Evolutionary conservation across 305 asterid genomes (phyloP).

Genomic region (Ilex paraguariensis): DNA sequence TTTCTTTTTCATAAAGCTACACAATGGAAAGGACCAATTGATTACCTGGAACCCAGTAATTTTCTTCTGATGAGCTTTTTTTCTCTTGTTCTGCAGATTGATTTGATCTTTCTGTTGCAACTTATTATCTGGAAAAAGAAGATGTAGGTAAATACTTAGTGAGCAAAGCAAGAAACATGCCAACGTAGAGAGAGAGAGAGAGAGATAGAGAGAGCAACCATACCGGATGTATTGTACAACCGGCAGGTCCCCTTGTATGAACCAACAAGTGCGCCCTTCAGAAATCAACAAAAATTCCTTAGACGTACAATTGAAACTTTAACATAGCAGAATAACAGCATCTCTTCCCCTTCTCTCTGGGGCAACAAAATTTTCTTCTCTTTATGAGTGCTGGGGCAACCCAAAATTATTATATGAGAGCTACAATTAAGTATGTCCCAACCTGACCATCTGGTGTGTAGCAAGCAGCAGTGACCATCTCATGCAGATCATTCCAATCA

Average conservation of each 20-base stretch:
- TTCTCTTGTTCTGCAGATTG: slow-evolving; percentile 84
- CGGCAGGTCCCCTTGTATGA: slow-evolving; percentile 96
- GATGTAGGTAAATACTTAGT: too few species aligned
- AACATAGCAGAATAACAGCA: too few species aligned
- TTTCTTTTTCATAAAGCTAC: background rate
- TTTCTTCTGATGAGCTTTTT: slow-evolving; percentile 90
- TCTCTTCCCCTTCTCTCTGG: too few species aligned
- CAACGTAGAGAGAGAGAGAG: background rate
- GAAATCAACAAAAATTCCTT: slow-evolving; percentile 16
- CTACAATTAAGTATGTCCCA: slow-evolving; percentile 8
- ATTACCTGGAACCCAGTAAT: slow-evolving; percentile 95
- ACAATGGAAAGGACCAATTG: background rate
- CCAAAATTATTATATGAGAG: too few species aligned
- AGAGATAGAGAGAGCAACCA: slow-evolving; percentile 9
- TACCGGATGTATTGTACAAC: slow-evolving; percentile 78
- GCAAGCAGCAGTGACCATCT: slow-evolving; percentile 99
- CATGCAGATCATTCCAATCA: slow-evolving; percentile 96
- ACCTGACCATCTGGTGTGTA: slow-evolving; percentile 99
- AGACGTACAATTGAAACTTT: slow-evolving; percentile 4
- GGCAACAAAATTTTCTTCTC: too few species aligned
- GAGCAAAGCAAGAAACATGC: background rate
- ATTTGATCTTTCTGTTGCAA: slow-evolving; percentile 62
- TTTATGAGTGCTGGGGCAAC: too few species aligned
- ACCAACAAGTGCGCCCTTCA: slow-evolving; percentile 92
- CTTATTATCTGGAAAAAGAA: slow-evolving; percentile 57